Conservation (phyloP, 768 basidiomycete genomes). For the Rhodosporidiobolus odoratus region DNA sequence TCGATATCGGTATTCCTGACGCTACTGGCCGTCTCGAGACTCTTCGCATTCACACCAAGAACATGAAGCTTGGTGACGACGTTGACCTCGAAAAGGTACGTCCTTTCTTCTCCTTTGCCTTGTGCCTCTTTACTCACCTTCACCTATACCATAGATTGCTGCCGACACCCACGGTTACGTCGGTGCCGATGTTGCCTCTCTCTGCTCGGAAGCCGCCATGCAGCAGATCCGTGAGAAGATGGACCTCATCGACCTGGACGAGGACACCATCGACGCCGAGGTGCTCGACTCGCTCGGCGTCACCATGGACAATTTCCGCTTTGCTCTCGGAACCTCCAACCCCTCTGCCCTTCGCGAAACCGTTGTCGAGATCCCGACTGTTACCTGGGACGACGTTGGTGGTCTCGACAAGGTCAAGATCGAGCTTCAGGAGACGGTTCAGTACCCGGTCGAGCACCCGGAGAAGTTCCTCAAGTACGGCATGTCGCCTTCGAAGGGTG, state of each 20-base stretch:
- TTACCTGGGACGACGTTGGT: conserved; percentile 99
- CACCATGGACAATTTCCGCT: conserved; percentile 99
- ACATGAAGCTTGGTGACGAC: conserved; percentile 96
- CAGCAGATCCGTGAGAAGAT: conserved; percentile 99
- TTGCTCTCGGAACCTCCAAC: conserved; percentile 93
- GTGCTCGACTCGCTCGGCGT: conserved; percentile 98
- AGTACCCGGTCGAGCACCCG: conserved; percentile 99
- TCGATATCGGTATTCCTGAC: conserved; percentile 98
- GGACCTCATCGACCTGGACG: conserved; percentile 81
- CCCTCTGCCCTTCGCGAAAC: conserved; percentile 98
- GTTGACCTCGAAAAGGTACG: conserved; percentile 90
- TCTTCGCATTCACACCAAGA: conserved; percentile 98
- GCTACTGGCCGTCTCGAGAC: conserved; percentile 98
- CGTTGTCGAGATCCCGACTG: conserved; percentile 96
- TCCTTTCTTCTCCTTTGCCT: neutral
- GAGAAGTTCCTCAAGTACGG: conserved; percentile 99
- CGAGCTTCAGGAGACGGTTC: conserved; percentile 98
- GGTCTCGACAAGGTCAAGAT: conserved; percentile 99
- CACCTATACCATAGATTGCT: conserved; percentile 62
- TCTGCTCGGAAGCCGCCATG: conserved; percentile 99
- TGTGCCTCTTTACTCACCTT: neutral
- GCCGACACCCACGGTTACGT: conserved; percentile 99
- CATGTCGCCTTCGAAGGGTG: conserved; percentile 99
- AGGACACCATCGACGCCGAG: conserved; percentile 98
- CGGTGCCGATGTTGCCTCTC: conserved; percentile 92